Conservation (phyloP, 345 rosid species). For the Psidium friedrichsthalianum region DNA sequence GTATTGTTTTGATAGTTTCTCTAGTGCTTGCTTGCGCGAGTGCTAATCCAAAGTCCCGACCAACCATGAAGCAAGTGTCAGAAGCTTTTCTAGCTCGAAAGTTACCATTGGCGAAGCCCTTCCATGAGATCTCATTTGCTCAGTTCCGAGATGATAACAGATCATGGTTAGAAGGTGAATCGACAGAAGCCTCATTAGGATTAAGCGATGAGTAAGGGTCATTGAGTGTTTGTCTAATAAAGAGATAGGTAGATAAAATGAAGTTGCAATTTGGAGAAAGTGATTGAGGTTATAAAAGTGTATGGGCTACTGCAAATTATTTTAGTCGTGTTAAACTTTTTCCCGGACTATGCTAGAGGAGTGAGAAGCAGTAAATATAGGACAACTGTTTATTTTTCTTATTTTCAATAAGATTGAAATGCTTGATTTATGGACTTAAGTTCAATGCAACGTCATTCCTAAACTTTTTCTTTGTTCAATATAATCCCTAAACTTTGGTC, state of each 20-base stretch:
- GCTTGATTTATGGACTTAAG: too few relatives aligned
- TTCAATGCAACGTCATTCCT: too few relatives aligned
- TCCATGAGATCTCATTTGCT: background rate
- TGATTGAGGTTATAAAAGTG: background rate
- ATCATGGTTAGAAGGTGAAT: background rate
- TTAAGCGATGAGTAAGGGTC: too few relatives aligned
- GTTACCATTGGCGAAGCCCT: background rate
- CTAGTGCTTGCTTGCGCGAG: slow-evolving; percentile 5
- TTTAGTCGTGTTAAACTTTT: too few relatives aligned
- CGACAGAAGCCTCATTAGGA: too few relatives aligned
- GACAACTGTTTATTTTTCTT: background rate
- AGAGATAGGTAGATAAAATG: too few relatives aligned
- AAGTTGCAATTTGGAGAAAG: background rate
- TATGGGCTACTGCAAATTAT: too few relatives aligned
- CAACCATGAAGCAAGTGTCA: slow-evolving; percentile 2
- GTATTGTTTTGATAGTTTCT: background rate
- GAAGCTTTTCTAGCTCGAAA: background rate
- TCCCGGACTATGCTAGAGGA: too few relatives aligned
- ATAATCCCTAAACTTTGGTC: too few relatives aligned
- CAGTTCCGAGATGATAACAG: background rate
- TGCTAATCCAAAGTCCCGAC: background rate
- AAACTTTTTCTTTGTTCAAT: too few relatives aligned
- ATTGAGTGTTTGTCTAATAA: too few relatives aligned
- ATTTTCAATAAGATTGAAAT: background rate
- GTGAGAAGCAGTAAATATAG: too few relatives aligned